These are phyloP conservation scores for Mesembryanthemum crystallinum DNA, from an alignment of 148 eudicot species.

Conservation along the genomic window DNA sequence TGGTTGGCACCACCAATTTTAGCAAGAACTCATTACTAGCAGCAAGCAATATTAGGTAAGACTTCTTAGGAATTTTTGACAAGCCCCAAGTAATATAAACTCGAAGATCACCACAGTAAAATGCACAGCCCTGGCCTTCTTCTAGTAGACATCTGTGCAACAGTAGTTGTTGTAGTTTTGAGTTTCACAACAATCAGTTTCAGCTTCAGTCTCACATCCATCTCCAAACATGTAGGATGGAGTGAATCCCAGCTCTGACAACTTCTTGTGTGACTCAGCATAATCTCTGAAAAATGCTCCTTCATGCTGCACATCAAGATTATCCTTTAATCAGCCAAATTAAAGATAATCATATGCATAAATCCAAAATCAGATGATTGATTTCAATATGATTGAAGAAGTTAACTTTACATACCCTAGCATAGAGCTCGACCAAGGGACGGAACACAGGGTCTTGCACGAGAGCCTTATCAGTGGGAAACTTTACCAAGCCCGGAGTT, in stretches of 20 bases:
- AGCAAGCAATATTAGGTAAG: no score
- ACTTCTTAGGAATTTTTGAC: no score
- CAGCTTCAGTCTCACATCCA: background rate
- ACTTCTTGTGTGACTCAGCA: constrained; percentile 81
- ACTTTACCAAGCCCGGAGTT: constrained; percentile 55
- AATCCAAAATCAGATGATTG: no score
- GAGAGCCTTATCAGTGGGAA: constrained; percentile 72
- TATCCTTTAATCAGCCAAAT: background rate
- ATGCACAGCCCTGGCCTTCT: no score
- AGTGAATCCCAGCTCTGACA: constrained; percentile 74
- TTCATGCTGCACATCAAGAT: constrained; percentile 50
- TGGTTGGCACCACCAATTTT: no score
- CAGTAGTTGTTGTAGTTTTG: no score
- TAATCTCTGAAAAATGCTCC: constrained; percentile 78
- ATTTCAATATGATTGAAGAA: no score
- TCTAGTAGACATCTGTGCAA: no score
- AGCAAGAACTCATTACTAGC: no score
- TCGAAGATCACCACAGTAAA: no score
- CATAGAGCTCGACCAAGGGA: constrained; percentile 57
- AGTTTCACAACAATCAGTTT: background rate
- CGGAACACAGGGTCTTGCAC: constrained; percentile 56
- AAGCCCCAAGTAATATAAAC: no score
- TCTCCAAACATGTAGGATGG: constrained; percentile 17
- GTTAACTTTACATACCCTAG: constrained; percentile 59
- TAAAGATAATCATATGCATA: no score